Evolutionary conservation across 2,329 filamentous ascomycete species (phyloP).

Genomic region (Lachnellula subtilissima): DNA sequence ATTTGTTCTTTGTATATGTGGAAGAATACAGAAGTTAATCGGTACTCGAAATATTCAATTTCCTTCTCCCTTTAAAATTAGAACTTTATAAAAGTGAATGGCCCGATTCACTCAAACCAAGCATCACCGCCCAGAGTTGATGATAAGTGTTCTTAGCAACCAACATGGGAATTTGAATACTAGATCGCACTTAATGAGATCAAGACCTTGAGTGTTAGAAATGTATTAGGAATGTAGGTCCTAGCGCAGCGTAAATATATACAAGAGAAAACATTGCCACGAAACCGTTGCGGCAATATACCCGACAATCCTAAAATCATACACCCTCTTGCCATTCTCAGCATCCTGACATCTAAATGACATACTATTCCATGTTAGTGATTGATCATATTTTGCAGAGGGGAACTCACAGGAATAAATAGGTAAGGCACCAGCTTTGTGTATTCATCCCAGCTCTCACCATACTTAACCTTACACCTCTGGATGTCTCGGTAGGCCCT

Average conservation of each 20-base stretch:
- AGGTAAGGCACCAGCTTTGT: slow-evolving; percentile 75
- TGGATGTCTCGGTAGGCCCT: slow-evolving; percentile 71
- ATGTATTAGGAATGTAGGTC: background rate
- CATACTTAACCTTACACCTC: slow-evolving; percentile 72
- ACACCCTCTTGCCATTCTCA: background rate
- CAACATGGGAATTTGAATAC: too few relatives aligned
- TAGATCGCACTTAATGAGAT: background rate
- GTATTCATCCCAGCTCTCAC: slow-evolving; percentile 77
- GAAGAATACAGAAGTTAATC: too few relatives aligned
- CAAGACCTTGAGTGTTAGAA: background rate
- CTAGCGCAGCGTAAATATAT: background rate
- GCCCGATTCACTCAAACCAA: too few relatives aligned
- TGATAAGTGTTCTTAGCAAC: too few relatives aligned
- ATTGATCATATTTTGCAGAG: background rate
- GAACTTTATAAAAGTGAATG: too few relatives aligned
- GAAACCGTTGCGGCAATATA: background rate
- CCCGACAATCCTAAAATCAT: background rate
- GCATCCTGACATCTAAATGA: background rate
- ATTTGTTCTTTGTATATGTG: too few relatives aligned
- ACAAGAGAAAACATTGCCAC: background rate
- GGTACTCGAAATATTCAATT: too few relatives aligned
- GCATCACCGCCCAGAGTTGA: too few relatives aligned
- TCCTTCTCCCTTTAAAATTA: too few relatives aligned
- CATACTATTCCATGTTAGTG: background rate
- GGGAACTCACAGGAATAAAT: slow-evolving; percentile 66